Base-by-base conservation (phyloP, 768 basidiomycete species). In the Suillus occidentalis region DNA sequence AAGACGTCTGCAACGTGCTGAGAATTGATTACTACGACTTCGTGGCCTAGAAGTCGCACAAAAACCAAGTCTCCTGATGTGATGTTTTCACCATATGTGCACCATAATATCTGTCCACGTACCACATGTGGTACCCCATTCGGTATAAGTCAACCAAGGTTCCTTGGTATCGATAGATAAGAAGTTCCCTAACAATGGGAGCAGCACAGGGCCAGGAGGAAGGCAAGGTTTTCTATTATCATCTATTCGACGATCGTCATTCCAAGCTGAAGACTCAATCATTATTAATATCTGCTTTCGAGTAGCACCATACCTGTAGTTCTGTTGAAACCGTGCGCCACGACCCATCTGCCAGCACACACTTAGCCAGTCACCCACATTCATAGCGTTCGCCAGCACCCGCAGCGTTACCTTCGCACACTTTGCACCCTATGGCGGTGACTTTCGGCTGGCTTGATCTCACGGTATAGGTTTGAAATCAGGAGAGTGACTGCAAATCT, bases 161-260 rank as follows among this genome's bases (percentile, higher is more conserved):
- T 71, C 68, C 1, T 64, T 63, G 65, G 45, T 72, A 16, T 79
- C 75, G 49, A 83, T 72, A 68, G 83, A 78, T 55, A 78, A 75
- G 42, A 85, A 63, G 70, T 84, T 83, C 8, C 84, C 84, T 40
- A 85, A 65, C 43, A 85, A 59, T 14, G 83, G 83, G 20, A 77
- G 72, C 7, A 78, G 78, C 43, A 71, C 76, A 4, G 85, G 85
- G 12, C 85, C 85, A 58, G 85, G 85, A 12, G 84, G 84, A 45
- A 76, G 78, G 67, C 28, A 28, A 28, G 28, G 28, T 28, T 28
- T 28, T 28, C 28, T 6, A 40, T 40, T 6, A 14, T 39, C 39
- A 39, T 39, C 13, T 4, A 13, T 12, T 39, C 39, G 39, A 39
- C 14, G 39, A 13, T 39, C 39, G 39, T 14, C 13, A 14, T 39